phyloP scores from a whole-genome alignment of 345 rosid species.

The Carallia pectinifolia region DNA sequence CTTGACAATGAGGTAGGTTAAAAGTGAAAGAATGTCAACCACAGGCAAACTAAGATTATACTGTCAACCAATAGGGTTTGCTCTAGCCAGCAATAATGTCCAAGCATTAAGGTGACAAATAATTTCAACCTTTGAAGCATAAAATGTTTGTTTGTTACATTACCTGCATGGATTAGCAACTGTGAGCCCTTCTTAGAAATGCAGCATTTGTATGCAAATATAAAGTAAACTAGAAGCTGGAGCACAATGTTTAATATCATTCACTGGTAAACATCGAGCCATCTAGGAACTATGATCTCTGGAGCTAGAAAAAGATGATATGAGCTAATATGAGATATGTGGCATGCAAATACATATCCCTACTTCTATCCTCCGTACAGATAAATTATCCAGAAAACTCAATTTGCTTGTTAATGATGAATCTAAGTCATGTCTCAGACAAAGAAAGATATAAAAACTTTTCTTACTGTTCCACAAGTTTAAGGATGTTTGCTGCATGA shows the following conservation, averaged over 20 bases:
- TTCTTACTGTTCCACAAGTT: no score
- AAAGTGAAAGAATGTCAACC: constrained; percentile 83
- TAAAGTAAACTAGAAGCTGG: no score
- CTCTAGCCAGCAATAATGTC: constrained; percentile 89
- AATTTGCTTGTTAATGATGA: no score
- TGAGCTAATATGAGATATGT: no score
- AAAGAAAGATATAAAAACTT: no score
- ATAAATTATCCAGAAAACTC: no score
- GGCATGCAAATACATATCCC: no score
- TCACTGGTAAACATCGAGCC: no score
- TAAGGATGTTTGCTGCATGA: no score
- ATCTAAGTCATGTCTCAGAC: no score
- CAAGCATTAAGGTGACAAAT: constrained; percentile 97
- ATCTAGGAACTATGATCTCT: neutral
- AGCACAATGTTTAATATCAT: neutral
- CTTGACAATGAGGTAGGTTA: constrained; percentile 91
- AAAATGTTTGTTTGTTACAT: constrained; percentile 94
- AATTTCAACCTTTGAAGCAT: constrained; percentile 92
- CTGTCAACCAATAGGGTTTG: constrained; percentile 94
- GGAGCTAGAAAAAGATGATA: neutral
- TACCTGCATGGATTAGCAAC: constrained; percentile 50
- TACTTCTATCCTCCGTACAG: no score
- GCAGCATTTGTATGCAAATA: neutral
- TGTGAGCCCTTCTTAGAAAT: neutral
- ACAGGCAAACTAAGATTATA: constrained; percentile 90